Evolutionary conservation across 352 stramenopile genomes (phyloP), one percentile per base, ranked within the genome.

Genomic region (Pythium folliculosum): DNA sequence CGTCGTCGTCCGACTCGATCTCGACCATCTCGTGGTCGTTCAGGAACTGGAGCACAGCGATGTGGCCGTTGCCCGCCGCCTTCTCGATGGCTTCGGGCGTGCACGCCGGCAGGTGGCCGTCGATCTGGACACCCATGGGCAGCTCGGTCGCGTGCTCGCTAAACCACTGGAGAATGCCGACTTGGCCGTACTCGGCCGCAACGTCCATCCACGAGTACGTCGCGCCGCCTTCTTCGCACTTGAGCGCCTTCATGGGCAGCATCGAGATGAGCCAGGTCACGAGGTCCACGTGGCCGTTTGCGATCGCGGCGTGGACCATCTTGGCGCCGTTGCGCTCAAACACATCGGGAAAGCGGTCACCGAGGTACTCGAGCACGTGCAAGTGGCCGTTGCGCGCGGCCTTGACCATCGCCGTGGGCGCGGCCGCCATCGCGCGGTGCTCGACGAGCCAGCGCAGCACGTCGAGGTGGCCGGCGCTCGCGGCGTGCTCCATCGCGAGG

Each of bases 141-240:
- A 91, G 58, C 54, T 75, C 76, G 10, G 72, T 81, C 5, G 72
- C 69, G 63, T 91, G 80, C 38, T 89, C 79, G 58, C 84, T 78
- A 32, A 91, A 87, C 82, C 80, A 91, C 67, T 77, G 83, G 21
- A 91, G 72, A 27, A 89, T 86, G 35, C 52, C 65, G 35, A 88
- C 76, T 57, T 89, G 82, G 17, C 82, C 82, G 70, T 84, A 88
- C 45, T 89, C 75, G 16, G 79, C 84, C 23, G 82, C 82, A 56
- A 91, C 82, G 51, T 91, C 79, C 78, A 91, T 86, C 82, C 82
- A 91, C 30, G 82, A 89, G 40, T 75, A 64, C 16, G 53, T 73
- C 9, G 77, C 77, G 45, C 77, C 75, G 48, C 63, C 71, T 38
- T 84, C 80, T 37, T 89, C 80, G 43, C 81, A 88, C 67, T 91